These are phyloP conservation scores for Calonectria pseudoreteaudii DNA, from an alignment of 2,329 filamentous ascomycete genomes.

Conservation along the genomic window DNA sequence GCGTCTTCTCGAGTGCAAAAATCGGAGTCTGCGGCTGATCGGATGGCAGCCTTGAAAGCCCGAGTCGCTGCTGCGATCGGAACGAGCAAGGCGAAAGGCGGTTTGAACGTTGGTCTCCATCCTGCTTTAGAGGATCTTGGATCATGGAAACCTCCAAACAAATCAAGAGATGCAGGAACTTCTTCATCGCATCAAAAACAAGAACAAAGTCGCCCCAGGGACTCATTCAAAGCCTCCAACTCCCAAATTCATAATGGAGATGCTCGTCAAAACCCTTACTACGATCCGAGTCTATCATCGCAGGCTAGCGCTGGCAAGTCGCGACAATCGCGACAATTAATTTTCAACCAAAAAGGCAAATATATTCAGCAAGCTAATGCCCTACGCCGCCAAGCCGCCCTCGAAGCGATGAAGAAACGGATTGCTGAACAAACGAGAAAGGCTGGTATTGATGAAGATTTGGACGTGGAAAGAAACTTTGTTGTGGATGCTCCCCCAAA, in stretches of 20 bases:
- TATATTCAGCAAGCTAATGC: constrained; percentile 96
- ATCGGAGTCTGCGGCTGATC: constrained; percentile 69
- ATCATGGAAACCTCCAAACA: constrained; percentile 56
- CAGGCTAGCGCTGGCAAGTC: constrained; percentile 69
- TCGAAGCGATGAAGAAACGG: constrained; percentile 94
- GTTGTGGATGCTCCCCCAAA: constrained; percentile 85
- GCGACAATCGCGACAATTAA: constrained; percentile 79
- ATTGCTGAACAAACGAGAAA: constrained; percentile 90
- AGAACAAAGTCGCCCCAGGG: constrained; percentile 30
- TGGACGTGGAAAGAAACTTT: constrained; percentile 90
- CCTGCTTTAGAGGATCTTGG: constrained; percentile 75
- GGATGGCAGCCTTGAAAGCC: constrained; percentile 82
- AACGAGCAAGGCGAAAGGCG: constrained; percentile 70
- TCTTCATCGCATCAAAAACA: constrained; percentile 29
- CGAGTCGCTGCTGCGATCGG: constrained; percentile 81
- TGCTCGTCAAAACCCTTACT: constrained; percentile 77
- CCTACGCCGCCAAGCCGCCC: constrained; percentile 83
- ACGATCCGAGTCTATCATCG: constrained; percentile 75
- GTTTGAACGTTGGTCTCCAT: constrained; percentile 80
- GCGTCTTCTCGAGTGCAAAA: constrained; percentile 66
- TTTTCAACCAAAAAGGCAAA: constrained; percentile 97
- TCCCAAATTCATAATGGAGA: constrained; percentile 11
- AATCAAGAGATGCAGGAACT: constrained; percentile 49
- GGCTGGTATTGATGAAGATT: constrained; percentile 92
- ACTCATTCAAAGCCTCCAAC: constrained; percentile 36